These are phyloP conservation scores for Lactifluus echinatus DNA, from an alignment of 768 basidiomycete genomes.

Conservation along the genomic window DNA sequence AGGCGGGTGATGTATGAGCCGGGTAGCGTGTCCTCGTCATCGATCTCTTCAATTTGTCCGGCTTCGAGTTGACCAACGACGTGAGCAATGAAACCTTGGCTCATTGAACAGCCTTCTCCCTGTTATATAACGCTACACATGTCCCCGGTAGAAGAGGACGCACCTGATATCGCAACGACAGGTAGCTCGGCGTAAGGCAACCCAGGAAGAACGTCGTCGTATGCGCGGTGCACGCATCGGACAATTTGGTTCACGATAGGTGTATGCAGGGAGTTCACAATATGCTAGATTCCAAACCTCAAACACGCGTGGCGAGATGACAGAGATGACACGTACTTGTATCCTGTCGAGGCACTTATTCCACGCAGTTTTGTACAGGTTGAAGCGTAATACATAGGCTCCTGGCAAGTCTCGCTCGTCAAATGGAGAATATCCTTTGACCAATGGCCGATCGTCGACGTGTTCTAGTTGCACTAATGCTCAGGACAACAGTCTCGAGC, in stretches of 20 bases:
- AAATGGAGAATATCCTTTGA: slow-evolving; percentile 12
- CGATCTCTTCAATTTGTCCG: not conserved
- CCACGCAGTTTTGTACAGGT: slow-evolving; percentile 18
- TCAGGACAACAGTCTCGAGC: not conserved
- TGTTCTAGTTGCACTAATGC: not conserved
- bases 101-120: slow-evolving; percentile 11
- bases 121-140: not conserved
- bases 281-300: slow-evolving; percentile 6
- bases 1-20: slow-evolving; percentile 13
- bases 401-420: slow-evolving; percentile 17
- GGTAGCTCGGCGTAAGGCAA: slow-evolving; percentile 21
- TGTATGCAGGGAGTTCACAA: slow-evolving; percentile 11
- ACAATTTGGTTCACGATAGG: slow-evolving; percentile 16
- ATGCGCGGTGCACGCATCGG: slow-evolving; percentile 16
- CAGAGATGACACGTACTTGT: slow-evolving; percentile 6
- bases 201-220: slow-evolving; percentile 18
- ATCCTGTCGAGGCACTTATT: slow-evolving; percentile 15
- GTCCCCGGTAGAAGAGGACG: not conserved
- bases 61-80: slow-evolving; percentile 9
- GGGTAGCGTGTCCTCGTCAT: slow-evolving; percentile 3
- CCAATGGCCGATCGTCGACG: not conserved
- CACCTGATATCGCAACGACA: slow-evolving; percentile 18
- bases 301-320: not conserved
- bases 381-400: slow-evolving; percentile 12
- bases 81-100: slow-evolving; percentile 10